phyloP scores from a whole-genome alignment of 176 grass and related monocot species.

The Otatea glauca region DNA sequence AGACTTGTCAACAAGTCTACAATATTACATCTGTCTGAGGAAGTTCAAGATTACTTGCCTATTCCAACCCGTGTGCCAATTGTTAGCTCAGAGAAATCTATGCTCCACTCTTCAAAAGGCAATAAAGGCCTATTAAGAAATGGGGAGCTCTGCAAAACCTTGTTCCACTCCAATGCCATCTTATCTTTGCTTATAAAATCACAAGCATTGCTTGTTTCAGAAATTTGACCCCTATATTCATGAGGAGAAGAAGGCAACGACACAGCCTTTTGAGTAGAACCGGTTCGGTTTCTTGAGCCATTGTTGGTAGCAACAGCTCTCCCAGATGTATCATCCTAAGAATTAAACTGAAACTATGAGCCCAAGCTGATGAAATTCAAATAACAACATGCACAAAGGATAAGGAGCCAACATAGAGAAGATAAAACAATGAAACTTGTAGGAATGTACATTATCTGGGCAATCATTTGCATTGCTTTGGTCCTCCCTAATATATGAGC shows the following conservation, averaged over 20 bases:
- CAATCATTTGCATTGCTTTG: slow-evolving; percentile 59
- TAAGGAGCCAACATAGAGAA: slow-evolving; percentile 33
- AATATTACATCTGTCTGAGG: slow-evolving; percentile 9
- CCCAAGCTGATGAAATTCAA: slow-evolving; percentile 26
- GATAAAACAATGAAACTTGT: slow-evolving; percentile 9
- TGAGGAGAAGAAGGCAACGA: slow-evolving; percentile 96
- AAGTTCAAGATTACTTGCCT: slow-evolving; percentile 66
- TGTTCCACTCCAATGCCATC: slow-evolving; percentile 79
- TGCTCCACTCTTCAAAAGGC: slow-evolving; percentile 98
- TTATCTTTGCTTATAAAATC: slow-evolving; percentile 83
- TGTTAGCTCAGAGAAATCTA: slow-evolving; percentile 96
- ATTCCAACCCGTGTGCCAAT: slow-evolving; percentile 98
- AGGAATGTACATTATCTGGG: slow-evolving; percentile 60
- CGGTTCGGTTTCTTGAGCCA: slow-evolving; percentile 57
- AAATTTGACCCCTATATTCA: slow-evolving; percentile 75
- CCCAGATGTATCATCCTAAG: slow-evolving; percentile 64
- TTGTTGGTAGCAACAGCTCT: slow-evolving; percentile 45
- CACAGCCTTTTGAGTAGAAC: slow-evolving; percentile 80
- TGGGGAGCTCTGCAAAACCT: slow-evolving; percentile 76
- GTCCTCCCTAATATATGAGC: slow-evolving; percentile 57
- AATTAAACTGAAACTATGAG: slow-evolving; percentile 49
- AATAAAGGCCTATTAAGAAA: slow-evolving; percentile 87
- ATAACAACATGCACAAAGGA: slow-evolving; percentile 26
- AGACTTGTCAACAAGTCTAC: neutral
- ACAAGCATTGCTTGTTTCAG: slow-evolving; percentile 47